Evolutionary conservation across 2,329 filamentous ascomycete genomes (phyloP), one percentile per base, ranked within the genome.

Genomic region (Ophiostoma pallidulum): DNA sequence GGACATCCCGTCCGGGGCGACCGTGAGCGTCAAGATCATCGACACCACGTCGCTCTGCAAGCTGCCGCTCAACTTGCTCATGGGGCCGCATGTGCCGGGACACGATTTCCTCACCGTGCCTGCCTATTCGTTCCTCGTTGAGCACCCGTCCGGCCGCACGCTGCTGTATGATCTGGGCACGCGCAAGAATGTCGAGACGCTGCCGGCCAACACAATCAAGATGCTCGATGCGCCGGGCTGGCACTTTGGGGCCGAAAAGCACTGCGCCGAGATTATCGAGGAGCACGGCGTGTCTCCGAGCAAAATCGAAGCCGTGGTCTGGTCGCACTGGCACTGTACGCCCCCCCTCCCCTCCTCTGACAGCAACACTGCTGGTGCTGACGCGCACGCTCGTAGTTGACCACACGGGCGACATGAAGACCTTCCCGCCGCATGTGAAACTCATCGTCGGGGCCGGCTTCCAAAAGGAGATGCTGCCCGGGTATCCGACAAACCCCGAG

Each of bases 381-480:
- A n/a, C n/a, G n/a, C n/a, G n/a, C n/a, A n/a, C n/a, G n/a, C n/a
- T n/a, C 14, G 22, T 22, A 40, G 38, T 41, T 14, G 40, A 42
- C 29, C 74, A 77, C 53, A 66, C 62, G n/a, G 75, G 73, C 1
- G 66, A 75, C 47, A 60, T 66, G 2, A 61, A 62, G 4, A 58
- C 53, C 0, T 75, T 77, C 41, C 67, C 67, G 1, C 7, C 56
- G 0, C 58, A 49, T 8, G 71, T 70, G 2, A 60, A 64, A 4
- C 54, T 77, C 1, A 54, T 76, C 22, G 69, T 75, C 3, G 74
- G 74, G 0, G 66, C 72, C 1, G 73, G 72, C 0, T 68, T 73
- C 57, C 66, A 63, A 29, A 52, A 61, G 4, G 51, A 51, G 0
- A 61, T 68, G 41, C 51, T 66, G 8, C 72, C 37, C 3, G 45